Base-by-base conservation (phyloP, 2,329 filamentous ascomycete genomes). In the Arthrobotrys pseudoclavata region DNA sequence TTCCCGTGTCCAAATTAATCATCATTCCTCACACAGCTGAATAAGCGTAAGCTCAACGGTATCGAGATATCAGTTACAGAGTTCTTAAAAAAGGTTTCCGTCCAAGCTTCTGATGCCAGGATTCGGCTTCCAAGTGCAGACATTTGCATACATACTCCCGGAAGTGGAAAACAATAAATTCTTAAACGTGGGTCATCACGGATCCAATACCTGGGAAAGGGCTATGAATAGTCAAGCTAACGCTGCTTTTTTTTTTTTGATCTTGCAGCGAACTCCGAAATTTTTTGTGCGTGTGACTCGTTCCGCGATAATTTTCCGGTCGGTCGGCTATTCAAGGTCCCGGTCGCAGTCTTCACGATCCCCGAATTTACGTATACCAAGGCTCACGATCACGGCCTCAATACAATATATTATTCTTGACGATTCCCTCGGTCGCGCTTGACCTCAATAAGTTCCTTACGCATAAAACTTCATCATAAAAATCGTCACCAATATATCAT, bases 231-330 rank as follows among this genome's bases (percentile, higher is more conserved):
- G 55, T 42, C 34, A 9, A 60, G 55, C 55, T 60, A 20, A 60
- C 34, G 55, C 31, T 10, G 55, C 55, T 42, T 60, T 24, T 40
- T 60, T 60, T 60, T n/a, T 31, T 55, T 53, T 31, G 3, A 4
- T 50, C 20, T 50, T n/a, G 26, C 29, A 37, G 55, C 42, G 67
- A 70, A 70, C 68, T 71, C 57, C 47, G 53, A 60, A 72, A 72
- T 72, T 66, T 64, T 57, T 29, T 53, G n/a, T n/a, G 37, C 37
- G 22, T 50, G 60, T 64, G 42, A 63, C 60, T 34, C 26, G 60
- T 20, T 48, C 34, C 60, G 60, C 60, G 60, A 63, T n/a, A 63
- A 63, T 63, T 63, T 63, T 63, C 60, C 60, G 60, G 60, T 63
- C 60, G 60, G 40, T 48, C 57, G 68, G 57, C 55, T 48, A 66